Percentiles rank a stretch among this genome's conserved stretches.
These are phyloP conservation scores for Chrysosporium keratinophilum DNA, from an alignment of 2,329 filamentous ascomycete genomes.

Conservation along the genomic window DNA sequence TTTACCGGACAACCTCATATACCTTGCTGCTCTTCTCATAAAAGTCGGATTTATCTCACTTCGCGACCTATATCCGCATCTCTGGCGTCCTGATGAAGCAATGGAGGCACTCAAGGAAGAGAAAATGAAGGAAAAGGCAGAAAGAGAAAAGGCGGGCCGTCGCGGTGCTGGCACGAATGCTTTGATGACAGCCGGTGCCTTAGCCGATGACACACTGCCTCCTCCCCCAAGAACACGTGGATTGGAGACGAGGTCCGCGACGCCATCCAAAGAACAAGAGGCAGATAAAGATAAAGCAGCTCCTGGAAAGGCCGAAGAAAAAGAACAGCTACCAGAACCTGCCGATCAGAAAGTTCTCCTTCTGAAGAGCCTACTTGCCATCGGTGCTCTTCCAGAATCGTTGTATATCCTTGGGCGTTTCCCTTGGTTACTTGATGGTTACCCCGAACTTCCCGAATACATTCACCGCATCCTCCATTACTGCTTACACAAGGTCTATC, in stretches of 20 bases:
- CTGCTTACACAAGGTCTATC: conserved; percentile 66
- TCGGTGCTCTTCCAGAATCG: conserved; percentile 85
- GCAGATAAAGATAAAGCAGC: conserved; percentile 33
- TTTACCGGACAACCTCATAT: conserved; percentile 84
- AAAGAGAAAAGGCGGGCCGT: conserved; percentile 61
- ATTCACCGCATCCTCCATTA: conserved; percentile 79
- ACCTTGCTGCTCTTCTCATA: conserved; percentile 80
- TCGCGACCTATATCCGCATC: conserved; percentile 78
- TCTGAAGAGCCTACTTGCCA: conserved; percentile 73
- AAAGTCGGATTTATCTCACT: conserved; percentile 96
- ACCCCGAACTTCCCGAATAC: conserved; percentile 67
- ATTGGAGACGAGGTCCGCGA: conserved; percentile 40
- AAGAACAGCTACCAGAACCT: conserved; percentile 55
- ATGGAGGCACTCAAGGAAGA: conserved; percentile 67
- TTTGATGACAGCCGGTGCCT: conserved; percentile 71
- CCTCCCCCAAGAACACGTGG: conserved; percentile 45
- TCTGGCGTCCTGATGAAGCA: conserved; percentile 71
- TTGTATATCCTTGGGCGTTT: conserved; percentile 86
- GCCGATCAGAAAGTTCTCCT: conserved; percentile 80
- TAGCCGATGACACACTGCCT: conserved; percentile 67
- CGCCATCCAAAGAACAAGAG: conserved; percentile 46
- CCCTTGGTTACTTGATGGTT: conserved; percentile 80
- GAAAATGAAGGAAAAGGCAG: conserved; percentile 63
- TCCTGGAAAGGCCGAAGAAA: conserved; percentile 33
- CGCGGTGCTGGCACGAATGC: conserved; percentile 69